Evolutionary conservation across 768 basidiomycete species (phyloP).

Genomic region (Neoboletus magnificus): DNA sequence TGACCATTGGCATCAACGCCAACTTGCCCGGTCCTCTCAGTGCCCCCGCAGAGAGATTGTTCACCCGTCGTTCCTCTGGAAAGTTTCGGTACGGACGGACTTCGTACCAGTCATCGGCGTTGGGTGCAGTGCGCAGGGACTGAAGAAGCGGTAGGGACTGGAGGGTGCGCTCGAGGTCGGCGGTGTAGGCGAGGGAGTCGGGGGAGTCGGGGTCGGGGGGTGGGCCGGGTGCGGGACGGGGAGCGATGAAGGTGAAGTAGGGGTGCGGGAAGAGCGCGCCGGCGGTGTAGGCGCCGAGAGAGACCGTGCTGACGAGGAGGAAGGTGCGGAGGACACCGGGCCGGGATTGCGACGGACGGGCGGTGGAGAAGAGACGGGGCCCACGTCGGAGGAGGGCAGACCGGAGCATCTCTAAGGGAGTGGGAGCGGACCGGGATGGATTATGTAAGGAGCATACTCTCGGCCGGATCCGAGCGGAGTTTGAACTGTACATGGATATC

Average conservation of each 20-base stretch:
- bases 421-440: background rate
- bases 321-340: slow-evolving; percentile 12
- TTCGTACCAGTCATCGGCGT: slow-evolving; percentile 70
- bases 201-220: slow-evolving; percentile 48
- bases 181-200: slow-evolving; percentile 55
- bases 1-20: slow-evolving; percentile 73
- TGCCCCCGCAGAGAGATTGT: slow-evolving; percentile 81
- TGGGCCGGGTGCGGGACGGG: slow-evolving; percentile 73
- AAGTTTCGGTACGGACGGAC: slow-evolving; percentile 67
- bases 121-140: slow-evolving; percentile 45
- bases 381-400: slow-evolving; percentile 8
- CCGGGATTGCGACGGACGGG: background rate
- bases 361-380: slow-evolving; percentile 19
- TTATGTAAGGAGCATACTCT: slow-evolving; percentile 2
- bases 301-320: slow-evolving; percentile 20
- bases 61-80: slow-evolving; percentile 71
- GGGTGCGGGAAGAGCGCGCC: slow-evolving; percentile 74
- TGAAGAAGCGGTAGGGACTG: slow-evolving; percentile 61
- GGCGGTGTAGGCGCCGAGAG: slow-evolving; percentile 37
- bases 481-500: background rate
- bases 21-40: slow-evolving; percentile 87
- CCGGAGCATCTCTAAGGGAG: background rate
- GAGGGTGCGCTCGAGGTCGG: slow-evolving; percentile 62
- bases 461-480: slow-evolving; percentile 27
- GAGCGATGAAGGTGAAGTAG: slow-evolving; percentile 65